Evolutionary conservation across 2,329 filamentous ascomycete genomes (phyloP).

Genomic region (Anthostomella pinea): DNA sequence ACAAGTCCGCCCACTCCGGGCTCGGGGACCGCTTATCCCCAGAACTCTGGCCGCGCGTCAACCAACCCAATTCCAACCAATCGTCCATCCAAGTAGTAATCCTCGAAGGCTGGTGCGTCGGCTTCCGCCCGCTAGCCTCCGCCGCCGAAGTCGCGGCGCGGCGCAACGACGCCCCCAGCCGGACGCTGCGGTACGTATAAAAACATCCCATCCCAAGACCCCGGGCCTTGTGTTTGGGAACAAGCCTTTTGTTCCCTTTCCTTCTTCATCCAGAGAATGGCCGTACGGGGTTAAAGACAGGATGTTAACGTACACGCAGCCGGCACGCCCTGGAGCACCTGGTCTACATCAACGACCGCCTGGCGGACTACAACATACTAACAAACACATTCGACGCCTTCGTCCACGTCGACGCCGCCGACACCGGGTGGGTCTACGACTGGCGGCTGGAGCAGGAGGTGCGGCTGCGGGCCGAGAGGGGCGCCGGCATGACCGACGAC

Average conservation of each 20-base stretch:
- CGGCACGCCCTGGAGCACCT: conserved; percentile 49
- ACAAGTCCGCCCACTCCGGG: conserved; percentile 76
- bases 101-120: conserved; percentile 89
- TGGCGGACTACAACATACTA: conserved; percentile 46
- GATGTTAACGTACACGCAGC: no score
- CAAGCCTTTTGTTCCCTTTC: no score
- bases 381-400: conserved; percentile 53
- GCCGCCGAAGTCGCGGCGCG: conserved; percentile 50
- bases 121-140: conserved; percentile 64
- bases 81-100: conserved; percentile 63
- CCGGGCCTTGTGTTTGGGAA: no score
- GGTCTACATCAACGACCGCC: conserved; percentile 46
- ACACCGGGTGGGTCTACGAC: conserved; percentile 73
- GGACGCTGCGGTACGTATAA: conserved; percentile 46
- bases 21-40: conserved; percentile 71
- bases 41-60: conserved; percentile 59
- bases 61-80: conserved; percentile 48
- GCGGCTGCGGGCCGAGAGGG: conserved; percentile 62
- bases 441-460: conserved; percentile 84
- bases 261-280: no score
- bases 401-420: conserved; percentile 64
- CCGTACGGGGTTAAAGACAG: no score
- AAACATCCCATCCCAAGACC: no score
- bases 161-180: conserved; percentile 49
- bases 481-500: conserved; percentile 77